Conservation (phyloP, 306 rosid species). For the Vigna radiata region DNA sequence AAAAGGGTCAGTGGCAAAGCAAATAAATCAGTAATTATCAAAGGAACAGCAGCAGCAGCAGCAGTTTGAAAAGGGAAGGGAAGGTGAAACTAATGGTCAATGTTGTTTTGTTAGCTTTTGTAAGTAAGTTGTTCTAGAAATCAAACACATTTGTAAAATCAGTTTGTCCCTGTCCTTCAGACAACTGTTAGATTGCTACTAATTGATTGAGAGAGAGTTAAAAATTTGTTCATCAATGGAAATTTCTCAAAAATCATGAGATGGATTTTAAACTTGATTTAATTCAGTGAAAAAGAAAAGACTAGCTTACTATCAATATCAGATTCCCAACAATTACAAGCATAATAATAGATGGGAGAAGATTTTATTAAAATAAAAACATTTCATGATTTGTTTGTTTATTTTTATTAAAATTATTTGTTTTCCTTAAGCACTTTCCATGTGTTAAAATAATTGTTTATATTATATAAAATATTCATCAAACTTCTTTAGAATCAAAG, state of each 20-base stretch:
- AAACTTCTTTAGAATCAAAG: neutral
- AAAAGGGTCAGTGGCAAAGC: slow-evolving; percentile 3
- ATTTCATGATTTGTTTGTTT: too few species aligned
- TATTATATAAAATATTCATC: neutral
- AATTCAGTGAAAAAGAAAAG: too few species aligned
- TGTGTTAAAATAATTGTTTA: neutral
- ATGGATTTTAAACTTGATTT: too few species aligned
- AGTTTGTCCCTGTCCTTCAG: neutral
- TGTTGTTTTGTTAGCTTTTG: slow-evolving; percentile 29
- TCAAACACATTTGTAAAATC: neutral
- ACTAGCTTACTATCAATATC: too few species aligned
- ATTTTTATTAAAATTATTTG: too few species aligned
- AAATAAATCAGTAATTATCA: slow-evolving; percentile 35
- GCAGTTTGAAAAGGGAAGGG: slow-evolving; percentile 36
- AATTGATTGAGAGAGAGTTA: neutral
- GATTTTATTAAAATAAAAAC: too few species aligned
- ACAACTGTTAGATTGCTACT: neutral
- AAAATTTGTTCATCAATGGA: neutral
- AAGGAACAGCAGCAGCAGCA: neutral
- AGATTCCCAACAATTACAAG: too few species aligned
- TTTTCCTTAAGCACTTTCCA: neutral
- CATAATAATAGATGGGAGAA: too few species aligned
- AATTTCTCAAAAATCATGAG: too few species aligned
- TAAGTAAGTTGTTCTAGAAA: neutral
- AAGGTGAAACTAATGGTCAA: slow-evolving; percentile 56